phyloP scores from a whole-genome alignment of 2,329 filamentous ascomycete genomes.

The Trichophyton mentagrophytes region DNA sequence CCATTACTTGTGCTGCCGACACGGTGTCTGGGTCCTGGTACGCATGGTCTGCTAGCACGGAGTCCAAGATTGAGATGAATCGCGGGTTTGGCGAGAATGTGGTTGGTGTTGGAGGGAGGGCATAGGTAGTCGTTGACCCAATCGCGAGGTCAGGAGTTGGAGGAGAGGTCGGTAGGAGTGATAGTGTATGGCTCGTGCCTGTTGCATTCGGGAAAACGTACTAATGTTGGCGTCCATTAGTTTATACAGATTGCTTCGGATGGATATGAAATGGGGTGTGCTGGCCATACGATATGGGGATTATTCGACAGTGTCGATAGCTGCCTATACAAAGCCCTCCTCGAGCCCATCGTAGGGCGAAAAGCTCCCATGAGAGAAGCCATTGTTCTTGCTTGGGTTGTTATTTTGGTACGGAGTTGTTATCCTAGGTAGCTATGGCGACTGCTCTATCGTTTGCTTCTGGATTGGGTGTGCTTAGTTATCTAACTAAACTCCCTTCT shows the following conservation, averaged over 20 bases:
- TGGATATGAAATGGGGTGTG: slow-evolving; percentile 3
- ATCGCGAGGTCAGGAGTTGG: slow-evolving; percentile 42
- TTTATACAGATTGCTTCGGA: not conserved
- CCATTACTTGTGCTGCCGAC: slow-evolving; percentile 48
- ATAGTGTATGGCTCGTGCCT: slow-evolving; percentile 36
- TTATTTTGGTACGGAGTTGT: too few species aligned
- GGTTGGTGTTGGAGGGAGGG: slow-evolving; percentile 44
- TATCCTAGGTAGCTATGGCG: too few species aligned
- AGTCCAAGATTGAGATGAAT: slow-evolving; percentile 45
- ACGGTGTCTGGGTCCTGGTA: slow-evolving; percentile 44
- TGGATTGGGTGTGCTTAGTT: too few species aligned
- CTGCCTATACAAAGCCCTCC: not conserved
- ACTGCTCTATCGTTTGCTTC: too few species aligned
- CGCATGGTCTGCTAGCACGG: slow-evolving; percentile 43
- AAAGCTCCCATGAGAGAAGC: not conserved
- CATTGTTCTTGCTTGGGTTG: not conserved
- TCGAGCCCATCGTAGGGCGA: not conserved
- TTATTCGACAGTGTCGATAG: slow-evolving; percentile 10
- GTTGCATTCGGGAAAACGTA: slow-evolving; percentile 28
- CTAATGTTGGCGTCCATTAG: slow-evolving; percentile 3
- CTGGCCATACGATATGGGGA: slow-evolving; percentile 10
- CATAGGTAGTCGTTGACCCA: slow-evolving; percentile 40
- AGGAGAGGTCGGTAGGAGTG: slow-evolving; percentile 44
- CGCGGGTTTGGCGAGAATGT: slow-evolving; percentile 44
- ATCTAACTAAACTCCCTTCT: too few species aligned